A percentile compares a stretch with the other conserved stretches of the same genome.
phyloP scores from a whole-genome alignment of 768 basidiomycete species.

The Termitomyces sp. region DNA sequence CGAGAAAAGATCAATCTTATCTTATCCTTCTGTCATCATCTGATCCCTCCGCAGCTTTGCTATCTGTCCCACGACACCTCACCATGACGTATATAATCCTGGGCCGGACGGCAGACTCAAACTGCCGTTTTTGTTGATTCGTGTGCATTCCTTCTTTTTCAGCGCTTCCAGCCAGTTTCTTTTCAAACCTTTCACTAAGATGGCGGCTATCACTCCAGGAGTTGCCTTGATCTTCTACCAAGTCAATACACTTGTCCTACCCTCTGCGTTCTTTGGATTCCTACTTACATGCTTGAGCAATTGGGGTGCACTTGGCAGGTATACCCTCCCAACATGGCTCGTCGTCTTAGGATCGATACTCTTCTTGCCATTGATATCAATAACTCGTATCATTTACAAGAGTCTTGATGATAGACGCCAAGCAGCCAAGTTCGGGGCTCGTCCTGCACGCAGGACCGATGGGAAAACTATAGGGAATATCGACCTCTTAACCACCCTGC shows the following conservation, averaged over 20 bases:
- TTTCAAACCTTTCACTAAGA: neutral
- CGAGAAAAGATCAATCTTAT: no score
- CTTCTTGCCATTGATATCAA: constrained; percentile 29
- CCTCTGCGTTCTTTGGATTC: constrained; percentile 14
- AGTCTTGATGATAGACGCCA: constrained; percentile 27
- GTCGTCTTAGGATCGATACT: constrained; percentile 25
- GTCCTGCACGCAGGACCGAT: constrained; percentile 31
- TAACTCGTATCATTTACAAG: constrained; percentile 25
- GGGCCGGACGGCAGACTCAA: no score
- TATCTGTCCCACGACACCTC: no score
- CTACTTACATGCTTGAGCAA: constrained; percentile 12
- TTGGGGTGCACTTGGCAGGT: constrained; percentile 5
- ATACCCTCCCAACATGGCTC: constrained; percentile 34
- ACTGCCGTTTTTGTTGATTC: no score
- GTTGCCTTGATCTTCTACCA: constrained; percentile 26
- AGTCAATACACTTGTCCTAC: constrained; percentile 13
- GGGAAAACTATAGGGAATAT: constrained; percentile 43
- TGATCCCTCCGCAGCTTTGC: no score
- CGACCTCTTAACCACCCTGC: constrained; percentile 34
- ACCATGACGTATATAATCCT: no score
- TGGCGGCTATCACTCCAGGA: constrained; percentile 32
- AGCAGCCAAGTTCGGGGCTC: constrained; percentile 44
- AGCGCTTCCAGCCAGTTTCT: no score
- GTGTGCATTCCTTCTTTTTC: no score
- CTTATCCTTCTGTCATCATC: no score